Evolutionary conservation across 1,284 basidiomycete genomes (phyloP).

Genomic region (Dichomitus squalens): DNA sequence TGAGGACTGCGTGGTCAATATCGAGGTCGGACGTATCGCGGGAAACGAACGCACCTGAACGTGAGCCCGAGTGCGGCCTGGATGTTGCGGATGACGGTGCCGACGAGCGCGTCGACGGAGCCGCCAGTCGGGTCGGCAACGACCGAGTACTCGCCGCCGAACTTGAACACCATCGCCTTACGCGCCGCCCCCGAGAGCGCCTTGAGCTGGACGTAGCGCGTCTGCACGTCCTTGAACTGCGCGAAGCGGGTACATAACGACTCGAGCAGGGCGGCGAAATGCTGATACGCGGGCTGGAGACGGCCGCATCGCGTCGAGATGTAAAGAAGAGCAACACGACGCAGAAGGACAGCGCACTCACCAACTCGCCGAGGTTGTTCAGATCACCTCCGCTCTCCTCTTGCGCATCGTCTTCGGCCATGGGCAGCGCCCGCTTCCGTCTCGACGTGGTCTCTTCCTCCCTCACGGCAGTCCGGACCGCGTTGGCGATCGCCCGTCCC

Average conservation of each 20-base stretch:
- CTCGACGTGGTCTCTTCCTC: neutral
- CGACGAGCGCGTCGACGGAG: conserved; percentile 37
- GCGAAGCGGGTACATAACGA: conserved; percentile 40
- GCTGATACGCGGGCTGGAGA: conserved; percentile 41
- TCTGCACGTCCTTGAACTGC: conserved; percentile 45
- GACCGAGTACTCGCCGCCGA: conserved; percentile 57
- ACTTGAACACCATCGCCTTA: conserved; percentile 41
- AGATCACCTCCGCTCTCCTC: neutral
- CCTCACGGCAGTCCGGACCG: neutral
- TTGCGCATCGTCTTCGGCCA: neutral
- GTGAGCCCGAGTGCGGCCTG: conserved; percentile 36
- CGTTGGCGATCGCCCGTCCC: neutral
- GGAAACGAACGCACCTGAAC: conserved; percentile 40
- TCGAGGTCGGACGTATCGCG: neutral
- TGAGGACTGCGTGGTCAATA: neutral
- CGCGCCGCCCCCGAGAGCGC: conserved; percentile 13
- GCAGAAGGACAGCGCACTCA: neutral
- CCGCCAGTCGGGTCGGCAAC: conserved; percentile 44
- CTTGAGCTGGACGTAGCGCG: conserved; percentile 40
- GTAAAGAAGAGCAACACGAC: conserved; percentile 18
- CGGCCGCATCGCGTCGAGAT: neutral
- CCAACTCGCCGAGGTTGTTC: conserved; percentile 7
- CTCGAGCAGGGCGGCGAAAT: conserved; percentile 36
- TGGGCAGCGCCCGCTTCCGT: neutral
- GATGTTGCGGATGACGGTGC: conserved; percentile 40